Percentiles rank a stretch among this genome's conserved stretches.
phyloP scores from a whole-genome alignment of 1,284 basidiomycete genomes.

The Neotropicomus parvogracilis region DNA sequence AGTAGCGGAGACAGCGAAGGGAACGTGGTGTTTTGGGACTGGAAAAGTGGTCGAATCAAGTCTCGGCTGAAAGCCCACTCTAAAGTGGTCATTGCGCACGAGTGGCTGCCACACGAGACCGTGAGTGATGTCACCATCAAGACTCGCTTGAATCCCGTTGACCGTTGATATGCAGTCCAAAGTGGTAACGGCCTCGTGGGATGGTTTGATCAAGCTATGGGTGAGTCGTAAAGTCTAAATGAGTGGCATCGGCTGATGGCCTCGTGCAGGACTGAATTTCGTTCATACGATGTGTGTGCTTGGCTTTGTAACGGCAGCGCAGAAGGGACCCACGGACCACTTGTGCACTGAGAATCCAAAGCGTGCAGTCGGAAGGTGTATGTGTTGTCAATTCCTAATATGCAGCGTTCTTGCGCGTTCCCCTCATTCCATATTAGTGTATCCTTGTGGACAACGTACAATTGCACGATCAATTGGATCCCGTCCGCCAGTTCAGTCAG shows the following conservation, averaged over 20 bases:
- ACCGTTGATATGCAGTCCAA: slow-evolving; percentile 63
- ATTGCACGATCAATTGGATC: no score
- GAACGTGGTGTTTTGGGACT: slow-evolving; percentile 98
- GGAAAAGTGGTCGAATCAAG: slow-evolving; percentile 95
- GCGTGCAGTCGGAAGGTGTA: no score
- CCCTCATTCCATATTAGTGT: no score
- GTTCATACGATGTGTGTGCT: not conserved
- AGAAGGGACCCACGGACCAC: no score
- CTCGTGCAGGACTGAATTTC: slow-evolving; percentile 35
- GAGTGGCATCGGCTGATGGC: slow-evolving; percentile 9
- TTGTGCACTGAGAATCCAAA: no score
- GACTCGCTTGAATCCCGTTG: slow-evolving; percentile 10
- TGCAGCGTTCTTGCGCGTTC: no score
- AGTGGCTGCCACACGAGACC: slow-evolving; percentile 97
- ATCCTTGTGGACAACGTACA: no score
- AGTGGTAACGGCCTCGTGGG: slow-evolving; percentile 95
- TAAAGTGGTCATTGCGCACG: slow-evolving; percentile 95
- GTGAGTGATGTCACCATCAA: slow-evolving; percentile 49
- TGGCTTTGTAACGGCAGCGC: no score
- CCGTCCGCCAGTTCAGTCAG: not conserved
- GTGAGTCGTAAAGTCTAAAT: slow-evolving; percentile 34
- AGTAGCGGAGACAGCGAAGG: slow-evolving; percentile 94
- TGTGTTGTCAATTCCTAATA: no score
- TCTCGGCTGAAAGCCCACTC: slow-evolving; percentile 86
- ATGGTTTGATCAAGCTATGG: slow-evolving; percentile 96